These are phyloP conservation scores for Heliamphora pulchella DNA, from an alignment of 179 eudicot genomes.

Conservation along the genomic window DNA sequence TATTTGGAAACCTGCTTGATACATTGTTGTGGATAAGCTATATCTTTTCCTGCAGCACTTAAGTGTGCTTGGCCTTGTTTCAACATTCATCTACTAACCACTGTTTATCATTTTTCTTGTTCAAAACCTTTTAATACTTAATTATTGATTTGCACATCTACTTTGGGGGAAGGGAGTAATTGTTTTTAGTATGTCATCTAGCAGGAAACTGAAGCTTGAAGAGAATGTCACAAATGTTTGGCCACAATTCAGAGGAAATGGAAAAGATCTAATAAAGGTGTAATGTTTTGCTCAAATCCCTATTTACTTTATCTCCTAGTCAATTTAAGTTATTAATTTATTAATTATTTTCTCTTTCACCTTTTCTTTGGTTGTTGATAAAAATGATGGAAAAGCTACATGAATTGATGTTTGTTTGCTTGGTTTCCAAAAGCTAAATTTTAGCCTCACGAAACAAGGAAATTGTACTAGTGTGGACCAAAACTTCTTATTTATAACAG, in stretches of 20 bases:
- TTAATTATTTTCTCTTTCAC: constrained; percentile 4
- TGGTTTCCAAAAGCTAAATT: not conserved
- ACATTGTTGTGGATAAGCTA: not conserved
- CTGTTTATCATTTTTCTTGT: not conserved
- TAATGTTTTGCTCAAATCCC: constrained; percentile 11
- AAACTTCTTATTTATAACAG: not conserved
- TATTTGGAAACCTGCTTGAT: not conserved
- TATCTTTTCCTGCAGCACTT: not conserved
- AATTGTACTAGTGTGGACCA: not conserved
- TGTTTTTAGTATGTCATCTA: constrained; percentile 9
- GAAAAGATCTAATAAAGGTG: constrained; percentile 82
- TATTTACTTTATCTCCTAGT: not conserved
- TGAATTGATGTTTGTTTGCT: not conserved
- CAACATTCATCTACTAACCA: not conserved
- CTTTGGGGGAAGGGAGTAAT: not conserved
- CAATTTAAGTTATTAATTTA: not conserved
- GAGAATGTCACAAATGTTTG: constrained; percentile 77
- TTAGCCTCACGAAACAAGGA: not conserved
- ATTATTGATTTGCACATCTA: not conserved
- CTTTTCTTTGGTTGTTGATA: constrained; percentile 3
- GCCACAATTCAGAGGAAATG: constrained; percentile 76
- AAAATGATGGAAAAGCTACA: not conserved
- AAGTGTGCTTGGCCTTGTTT: not conserved
- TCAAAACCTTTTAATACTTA: not conserved
- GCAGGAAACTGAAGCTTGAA: constrained; percentile 81